These are phyloP conservation scores for Spathaspora gorwiae DNA, from an alignment of 805 yeast species.

Conservation along the genomic window DNA sequence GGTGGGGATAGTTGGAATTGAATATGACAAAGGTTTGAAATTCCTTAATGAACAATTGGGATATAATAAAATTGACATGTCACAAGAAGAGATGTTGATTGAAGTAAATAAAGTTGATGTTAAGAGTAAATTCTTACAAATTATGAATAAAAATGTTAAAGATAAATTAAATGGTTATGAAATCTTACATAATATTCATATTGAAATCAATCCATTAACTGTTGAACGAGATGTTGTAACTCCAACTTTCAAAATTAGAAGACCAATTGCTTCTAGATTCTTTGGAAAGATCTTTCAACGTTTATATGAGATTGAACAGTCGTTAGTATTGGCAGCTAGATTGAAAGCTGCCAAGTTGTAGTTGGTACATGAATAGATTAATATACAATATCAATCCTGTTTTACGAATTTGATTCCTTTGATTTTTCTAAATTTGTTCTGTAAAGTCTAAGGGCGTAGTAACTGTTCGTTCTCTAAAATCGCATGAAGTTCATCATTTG, in stretches of 20 bases:
- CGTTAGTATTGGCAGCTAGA: conserved; percentile 12
- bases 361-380: not conserved
- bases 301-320: conserved; percentile 25
- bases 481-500: too few species aligned
- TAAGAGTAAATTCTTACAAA: conserved; percentile 17
- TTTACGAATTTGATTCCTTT: too few species aligned
- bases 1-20: conserved; percentile 61
- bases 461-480: too few species aligned
- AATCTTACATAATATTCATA: conserved; percentile 24
- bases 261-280: conserved; percentile 22
- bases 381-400: too few species aligned
- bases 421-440: too few species aligned
- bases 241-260: conserved; percentile 53
- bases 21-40: conserved; percentile 29
- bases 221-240: conserved; percentile 58
- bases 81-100: conserved; percentile 8
- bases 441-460: too few species aligned
- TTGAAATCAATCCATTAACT: conserved; percentile 32
- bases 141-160: conserved; percentile 18
- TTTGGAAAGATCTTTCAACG: conserved; percentile 9
- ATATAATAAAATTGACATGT: conserved; percentile 8
- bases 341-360: not conserved
- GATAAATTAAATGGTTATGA: conserved; percentile 25
- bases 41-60: conserved; percentile 15
- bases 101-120: conserved; percentile 13